These are phyloP conservation scores for Elsinoe fawcettii DNA, from an alignment of 2,329 filamentous ascomycete species.

Conservation along the genomic window DNA sequence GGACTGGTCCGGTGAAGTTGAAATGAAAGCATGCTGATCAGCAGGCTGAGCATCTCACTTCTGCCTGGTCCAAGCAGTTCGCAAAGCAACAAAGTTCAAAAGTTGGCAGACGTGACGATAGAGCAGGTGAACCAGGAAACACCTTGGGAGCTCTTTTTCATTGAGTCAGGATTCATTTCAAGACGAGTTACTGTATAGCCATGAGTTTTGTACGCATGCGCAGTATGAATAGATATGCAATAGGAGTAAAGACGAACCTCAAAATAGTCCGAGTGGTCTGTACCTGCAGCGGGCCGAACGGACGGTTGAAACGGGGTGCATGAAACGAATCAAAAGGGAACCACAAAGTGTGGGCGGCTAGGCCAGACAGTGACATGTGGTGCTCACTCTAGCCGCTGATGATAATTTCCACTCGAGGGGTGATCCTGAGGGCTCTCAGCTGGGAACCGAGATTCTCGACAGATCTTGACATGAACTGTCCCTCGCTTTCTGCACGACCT, in stretches of 20 bases:
- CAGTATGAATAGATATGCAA: not conserved
- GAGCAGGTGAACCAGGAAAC: not conserved
- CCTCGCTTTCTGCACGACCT: not conserved
- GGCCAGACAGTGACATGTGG: not conserved
- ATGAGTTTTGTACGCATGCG: not conserved
- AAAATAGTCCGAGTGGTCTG: slow-evolving; percentile 1
- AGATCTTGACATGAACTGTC: slow-evolving; percentile 1
- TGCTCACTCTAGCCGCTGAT: slow-evolving; percentile 8
- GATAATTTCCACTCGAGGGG: slow-evolving; percentile 6
- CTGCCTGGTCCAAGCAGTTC: slow-evolving; percentile 10
- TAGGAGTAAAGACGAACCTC: slow-evolving; percentile 2
- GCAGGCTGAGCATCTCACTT: slow-evolving; percentile 18
- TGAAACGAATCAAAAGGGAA: slow-evolving; percentile 1
- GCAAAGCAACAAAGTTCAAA: not conserved
- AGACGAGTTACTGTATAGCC: not conserved
- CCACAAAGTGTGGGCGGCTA: not conserved
- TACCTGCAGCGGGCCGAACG: slow-evolving; percentile 13
- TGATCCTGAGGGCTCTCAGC: not conserved
- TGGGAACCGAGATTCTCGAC: not conserved
- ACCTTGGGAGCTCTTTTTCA: not conserved
- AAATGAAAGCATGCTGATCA: slow-evolving; percentile 16
- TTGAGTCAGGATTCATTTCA: not conserved
- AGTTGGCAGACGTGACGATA: not conserved
- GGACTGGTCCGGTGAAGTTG: too few species aligned
- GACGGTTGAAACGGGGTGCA: slow-evolving; percentile 9